Base-by-base conservation (phyloP, 1,284 basidiomycete species). In the Marasmius tenuissimus region DNA sequence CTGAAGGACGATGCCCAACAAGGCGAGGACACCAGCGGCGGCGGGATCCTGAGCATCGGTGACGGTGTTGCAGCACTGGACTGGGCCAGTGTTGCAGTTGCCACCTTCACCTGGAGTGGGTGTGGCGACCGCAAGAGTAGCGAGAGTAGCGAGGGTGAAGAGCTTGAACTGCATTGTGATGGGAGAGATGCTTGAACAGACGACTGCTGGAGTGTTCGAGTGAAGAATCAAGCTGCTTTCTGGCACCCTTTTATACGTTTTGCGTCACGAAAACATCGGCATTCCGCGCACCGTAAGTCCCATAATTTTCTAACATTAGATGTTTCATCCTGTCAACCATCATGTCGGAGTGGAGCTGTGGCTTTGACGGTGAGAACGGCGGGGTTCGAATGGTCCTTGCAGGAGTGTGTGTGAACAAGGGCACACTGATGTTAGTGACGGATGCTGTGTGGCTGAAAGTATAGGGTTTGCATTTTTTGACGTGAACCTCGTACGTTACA, bases 81-180 rank as follows among this genome's bases (percentile, higher is more conserved):
- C 5, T 20, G 50, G 22, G n/a, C 60, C 63, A 33, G 57, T 62
- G 40, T 9, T 51, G 48, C 63, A 61, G 33, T 18, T 22, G 42
- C 55, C 60, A 34, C 38, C 47, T 6, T 48, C 58, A 56, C 57
- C 40, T 6, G 40, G 57, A 58, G 35, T 33, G n/a, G 63, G 60
- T n/a, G 58, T 62, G 54, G 63, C 63, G 49, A 56, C 63, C 49
- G 60, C 63, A 60, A 64, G 61, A 49, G 60, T 59, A 61, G 57
- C 51, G 56, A 56, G 48, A 57, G 37, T 52, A 49, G 48, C 35
- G 56, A 52, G 11, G 22, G 47, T 40, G 40, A 54, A 54, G 51
- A 53, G 51, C 49, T 57, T 61, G 56, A 61, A 61, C 38, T 61
- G 60, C 60, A 61, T 61, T 50, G 22, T 56, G 6, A n/a, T n/a